Base-by-base conservation (phyloP, 2,329 filamentous ascomycete genomes). In the Colletotrichum liriopes region DNA sequence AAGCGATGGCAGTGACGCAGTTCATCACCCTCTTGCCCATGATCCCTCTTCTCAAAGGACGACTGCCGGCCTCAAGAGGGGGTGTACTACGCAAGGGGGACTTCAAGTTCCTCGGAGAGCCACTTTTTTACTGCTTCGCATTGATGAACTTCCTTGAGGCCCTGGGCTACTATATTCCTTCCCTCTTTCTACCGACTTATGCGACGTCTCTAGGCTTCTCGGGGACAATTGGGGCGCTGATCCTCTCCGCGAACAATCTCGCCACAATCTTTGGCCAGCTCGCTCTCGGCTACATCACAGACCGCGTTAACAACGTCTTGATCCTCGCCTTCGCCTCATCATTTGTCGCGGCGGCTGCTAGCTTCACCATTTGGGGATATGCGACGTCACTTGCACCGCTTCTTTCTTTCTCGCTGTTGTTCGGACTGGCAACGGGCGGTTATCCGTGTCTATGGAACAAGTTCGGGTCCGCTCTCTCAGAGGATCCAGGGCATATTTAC, bases 321-420 rank as follows among this genome's bases (percentile, higher is more conserved):
- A 76, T 84, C 1, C 83, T 90, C 3, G 75, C 76, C 1, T 77
- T 76, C 5, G 52, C 74, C 0, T 88, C 86, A 0, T 85, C 85
- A 0, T 71, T 87, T 3, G 83, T 85, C 1, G 86, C 88, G 0
- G 84, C 84, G 0, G 61, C 88, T 0, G 84, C 85, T 0, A 84
- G 86, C 0, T 84, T 90, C 56, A 76, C 88, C 0, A 78, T 90
- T 35, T 91, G 89, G 89, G 89, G 88, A 0, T 77, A 90, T 14
- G 83, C 84, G 1, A 82, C 80, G 0, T 81, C 81, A 0, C 79
- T 85, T 3, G 83, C 82, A 0, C 77, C 86, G 0, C 79, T 91
- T 1, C 79, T 85, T 0, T 74, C 86, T 0, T 91, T 91, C 75
- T 84, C 86, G 4, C 77, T 90, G 2, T 79, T 84, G 0, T 91